Conservation (phyloP, 352 stramenopile species). For the Globisporangium mamillatum region DNA sequence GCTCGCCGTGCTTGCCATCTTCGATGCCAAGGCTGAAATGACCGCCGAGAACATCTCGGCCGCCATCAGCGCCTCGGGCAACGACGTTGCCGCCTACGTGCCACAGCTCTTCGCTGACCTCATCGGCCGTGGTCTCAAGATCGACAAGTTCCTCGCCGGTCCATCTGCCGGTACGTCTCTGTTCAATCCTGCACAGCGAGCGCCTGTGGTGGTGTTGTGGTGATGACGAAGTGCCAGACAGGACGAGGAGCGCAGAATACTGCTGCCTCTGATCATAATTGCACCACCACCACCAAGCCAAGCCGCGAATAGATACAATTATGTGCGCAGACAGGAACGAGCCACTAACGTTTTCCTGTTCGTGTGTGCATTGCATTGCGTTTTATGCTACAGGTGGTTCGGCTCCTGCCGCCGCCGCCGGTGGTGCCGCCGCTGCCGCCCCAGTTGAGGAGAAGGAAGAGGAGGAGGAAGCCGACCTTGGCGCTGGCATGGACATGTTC, state of each 20-base stretch:
- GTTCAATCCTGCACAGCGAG: not conserved
- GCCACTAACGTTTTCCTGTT: constrained; percentile 2
- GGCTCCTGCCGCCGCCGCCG: constrained; percentile 50
- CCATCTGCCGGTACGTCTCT: constrained; percentile 76
- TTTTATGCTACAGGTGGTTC: constrained; percentile 38
- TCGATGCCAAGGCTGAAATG: constrained; percentile 71
- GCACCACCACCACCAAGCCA: not conserved
- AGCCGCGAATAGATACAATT: not conserved
- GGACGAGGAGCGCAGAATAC: not conserved
- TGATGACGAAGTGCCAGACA: not conserved
- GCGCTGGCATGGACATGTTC: constrained; percentile 86
- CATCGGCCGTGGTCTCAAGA: constrained; percentile 73
- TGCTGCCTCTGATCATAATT: no score
- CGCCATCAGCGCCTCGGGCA: constrained; percentile 73
- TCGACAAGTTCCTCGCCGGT: constrained; percentile 87
- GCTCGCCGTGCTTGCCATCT: constrained; percentile 78
- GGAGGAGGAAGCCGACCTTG: constrained; percentile 85
- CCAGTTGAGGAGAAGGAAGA: constrained; percentile 78
- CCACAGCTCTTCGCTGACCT: constrained; percentile 83
- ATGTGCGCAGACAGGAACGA: not conserved
- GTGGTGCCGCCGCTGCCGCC: constrained; percentile 39
- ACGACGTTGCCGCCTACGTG: constrained; percentile 75
- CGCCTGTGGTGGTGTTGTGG: not conserved
- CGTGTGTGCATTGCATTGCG: constrained; percentile 6
- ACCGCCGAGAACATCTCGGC: constrained; percentile 76